A percentile compares a stretch with the other conserved stretches of the same genome.
These are phyloP conservation scores for Phytophthora hybrid DNA, from an alignment of 352 stramenopile species.

Conservation along the genomic window DNA sequence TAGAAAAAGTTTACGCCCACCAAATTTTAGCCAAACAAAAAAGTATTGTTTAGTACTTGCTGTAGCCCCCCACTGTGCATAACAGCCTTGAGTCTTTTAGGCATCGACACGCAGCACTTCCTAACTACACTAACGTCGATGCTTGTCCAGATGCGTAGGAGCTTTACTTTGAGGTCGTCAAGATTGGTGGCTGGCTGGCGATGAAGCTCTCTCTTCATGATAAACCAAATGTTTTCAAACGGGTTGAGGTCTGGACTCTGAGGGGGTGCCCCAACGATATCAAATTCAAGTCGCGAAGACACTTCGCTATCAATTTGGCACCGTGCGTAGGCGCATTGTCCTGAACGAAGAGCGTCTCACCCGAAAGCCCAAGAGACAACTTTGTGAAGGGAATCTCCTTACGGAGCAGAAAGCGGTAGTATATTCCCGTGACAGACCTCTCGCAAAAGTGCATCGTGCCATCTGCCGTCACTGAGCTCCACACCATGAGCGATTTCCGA, in stretches of 20 bases:
- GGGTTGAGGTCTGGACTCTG: conserved; percentile 20
- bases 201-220: conserved; percentile 11
- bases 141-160: no score
- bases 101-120: no score
- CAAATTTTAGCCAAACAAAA: no score
- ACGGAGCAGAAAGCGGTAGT: conserved; percentile 1
- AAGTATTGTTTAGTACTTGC: no score
- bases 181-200: not conserved
- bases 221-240: conserved; percentile 12
- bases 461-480: conserved; percentile 6
- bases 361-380: not conserved
- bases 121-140: no score
- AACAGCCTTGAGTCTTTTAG: no score
- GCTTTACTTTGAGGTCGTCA: no score
- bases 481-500: conserved; percentile 9
- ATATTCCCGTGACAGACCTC: not conserved
- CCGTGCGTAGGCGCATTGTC: conserved; percentile 8
- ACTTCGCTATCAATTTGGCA: conserved; percentile 9
- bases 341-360: conserved; percentile 5
- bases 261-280: conserved; percentile 2
- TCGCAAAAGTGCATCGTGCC: conserved; percentile 12
- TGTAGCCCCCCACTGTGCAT: no score
- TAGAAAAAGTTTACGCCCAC: no score
- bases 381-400: conserved; percentile 8
- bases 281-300: conserved; percentile 4